These are phyloP conservation scores for Chrysanthemum seticuspe DNA, from an alignment of 129 eudicot genomes.

Conservation along the genomic window DNA sequence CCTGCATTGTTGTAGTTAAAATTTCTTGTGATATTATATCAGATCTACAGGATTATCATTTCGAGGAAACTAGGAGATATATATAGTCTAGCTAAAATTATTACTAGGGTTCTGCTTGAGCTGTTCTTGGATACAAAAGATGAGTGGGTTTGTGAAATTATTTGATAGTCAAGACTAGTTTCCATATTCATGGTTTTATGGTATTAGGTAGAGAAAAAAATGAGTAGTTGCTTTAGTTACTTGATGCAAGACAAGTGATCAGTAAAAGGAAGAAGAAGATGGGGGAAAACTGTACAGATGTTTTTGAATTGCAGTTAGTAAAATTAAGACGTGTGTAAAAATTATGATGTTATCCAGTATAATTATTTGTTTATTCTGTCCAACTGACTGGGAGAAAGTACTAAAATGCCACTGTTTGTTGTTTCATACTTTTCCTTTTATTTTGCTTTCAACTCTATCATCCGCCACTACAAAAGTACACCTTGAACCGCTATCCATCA, in stretches of 20 bases:
- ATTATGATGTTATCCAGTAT: no score
- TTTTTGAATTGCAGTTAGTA: no score
- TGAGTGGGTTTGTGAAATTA: neutral
- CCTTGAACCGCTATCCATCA: no score
- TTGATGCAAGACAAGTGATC: neutral
- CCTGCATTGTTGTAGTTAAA: neutral
- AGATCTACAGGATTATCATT: slow-evolving; percentile 1
- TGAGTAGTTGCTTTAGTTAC: neutral
- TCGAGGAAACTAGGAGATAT: slow-evolving; percentile 13
- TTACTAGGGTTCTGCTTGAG: neutral
- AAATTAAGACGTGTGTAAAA: no score
- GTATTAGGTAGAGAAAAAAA: neutral
- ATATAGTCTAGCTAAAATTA: neutral
- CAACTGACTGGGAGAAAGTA: no score
- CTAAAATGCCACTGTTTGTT: no score
- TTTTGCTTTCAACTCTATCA: no score
- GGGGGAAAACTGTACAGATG: no score
- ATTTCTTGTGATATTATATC: neutral
- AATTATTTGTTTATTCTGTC: no score
- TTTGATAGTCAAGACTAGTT: neutral
- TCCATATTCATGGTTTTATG: neutral
- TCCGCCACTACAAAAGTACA: no score
- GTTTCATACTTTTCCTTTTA: no score
- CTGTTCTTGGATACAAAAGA: neutral
- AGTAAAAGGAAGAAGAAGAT: no score